These are phyloP conservation scores for Blastocystis sp. DNA, from an alignment of 352 stramenopile species.

Conservation along the genomic window DNA sequence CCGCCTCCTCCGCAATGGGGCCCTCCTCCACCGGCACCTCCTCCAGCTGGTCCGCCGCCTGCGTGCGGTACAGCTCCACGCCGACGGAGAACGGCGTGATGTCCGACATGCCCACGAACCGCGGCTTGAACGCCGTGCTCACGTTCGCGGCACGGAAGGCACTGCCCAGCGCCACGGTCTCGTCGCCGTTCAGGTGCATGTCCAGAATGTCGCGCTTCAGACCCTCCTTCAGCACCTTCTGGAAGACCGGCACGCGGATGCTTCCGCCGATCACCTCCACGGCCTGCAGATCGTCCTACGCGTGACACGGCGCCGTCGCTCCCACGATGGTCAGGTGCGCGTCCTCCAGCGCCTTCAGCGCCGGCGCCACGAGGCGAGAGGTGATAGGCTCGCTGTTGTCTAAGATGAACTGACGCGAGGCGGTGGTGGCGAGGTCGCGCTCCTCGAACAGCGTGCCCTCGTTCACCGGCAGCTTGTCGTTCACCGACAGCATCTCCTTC, in stretches of 20 bases:
- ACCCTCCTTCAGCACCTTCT: slow-evolving; percentile 80
- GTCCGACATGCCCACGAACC: slow-evolving; percentile 89
- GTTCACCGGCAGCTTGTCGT: slow-evolving; percentile 90
- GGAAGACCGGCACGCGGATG: slow-evolving; percentile 89
- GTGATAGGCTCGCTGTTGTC: slow-evolving; percentile 84
- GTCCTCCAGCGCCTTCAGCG: slow-evolving; percentile 81
- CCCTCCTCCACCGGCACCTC: neutral
- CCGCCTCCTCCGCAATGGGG: neutral
- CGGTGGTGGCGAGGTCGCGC: slow-evolving; percentile 85
- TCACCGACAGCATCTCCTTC: slow-evolving; percentile 93
- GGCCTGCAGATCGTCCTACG: slow-evolving; percentile 83
- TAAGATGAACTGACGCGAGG: slow-evolving; percentile 87
- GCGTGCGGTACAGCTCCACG: slow-evolving; percentile 80
- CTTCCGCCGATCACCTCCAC: slow-evolving; percentile 93
- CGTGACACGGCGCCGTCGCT: neutral
- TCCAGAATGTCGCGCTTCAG: slow-evolving; percentile 83
- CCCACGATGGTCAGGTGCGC: slow-evolving; percentile 79
- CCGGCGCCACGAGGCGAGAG: slow-evolving; percentile 80
- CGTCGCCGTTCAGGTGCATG: slow-evolving; percentile 94
- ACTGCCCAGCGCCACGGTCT: slow-evolving; percentile 90
- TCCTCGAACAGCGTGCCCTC: slow-evolving; percentile 89
- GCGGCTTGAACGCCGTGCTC: slow-evolving; percentile 89
- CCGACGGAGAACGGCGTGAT: slow-evolving; percentile 83
- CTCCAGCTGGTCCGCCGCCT: slow-evolving; percentile 10
- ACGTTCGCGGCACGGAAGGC: slow-evolving; percentile 92